These are phyloP conservation scores for Besnoitia besnoiti DNA, from an alignment of 169 alveolate genomes.

Conservation along the genomic window DNA sequence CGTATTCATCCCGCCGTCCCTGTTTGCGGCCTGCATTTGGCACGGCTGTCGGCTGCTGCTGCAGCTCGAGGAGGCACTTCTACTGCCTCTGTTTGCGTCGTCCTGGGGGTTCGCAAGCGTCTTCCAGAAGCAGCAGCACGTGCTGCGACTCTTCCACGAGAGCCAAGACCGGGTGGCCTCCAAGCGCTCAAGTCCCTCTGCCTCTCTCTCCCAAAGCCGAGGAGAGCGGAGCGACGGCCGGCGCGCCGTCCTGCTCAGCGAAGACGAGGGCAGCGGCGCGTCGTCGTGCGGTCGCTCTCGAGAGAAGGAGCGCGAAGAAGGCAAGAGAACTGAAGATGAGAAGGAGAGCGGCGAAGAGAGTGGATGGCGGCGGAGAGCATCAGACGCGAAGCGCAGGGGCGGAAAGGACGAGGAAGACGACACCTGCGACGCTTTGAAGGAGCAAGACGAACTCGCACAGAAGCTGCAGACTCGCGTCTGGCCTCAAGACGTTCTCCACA, in stretches of 20 bases:
- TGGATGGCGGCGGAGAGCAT: no score
- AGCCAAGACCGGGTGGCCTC: not conserved
- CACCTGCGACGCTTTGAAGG: not conserved
- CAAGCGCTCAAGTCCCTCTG: no score
- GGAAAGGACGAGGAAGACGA: not conserved
- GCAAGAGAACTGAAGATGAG: not conserved
- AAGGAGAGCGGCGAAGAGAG: not conserved
- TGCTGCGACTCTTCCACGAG: conserved; percentile 38
- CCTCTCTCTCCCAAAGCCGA: not conserved
- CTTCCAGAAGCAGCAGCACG: conserved; percentile 48
- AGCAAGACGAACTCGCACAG: not conserved
- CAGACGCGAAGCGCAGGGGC: not conserved
- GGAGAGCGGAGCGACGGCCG: not conserved
- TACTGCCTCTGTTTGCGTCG: conserved; percentile 33
- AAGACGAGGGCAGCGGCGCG: conserved; percentile 1
- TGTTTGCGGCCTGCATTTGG: conserved; percentile 60
- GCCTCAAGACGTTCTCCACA: conserved; percentile 23
- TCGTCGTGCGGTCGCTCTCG: no score
- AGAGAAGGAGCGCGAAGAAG: no score
- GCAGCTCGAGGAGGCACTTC: conserved; percentile 28
- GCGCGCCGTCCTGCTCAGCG: not conserved
- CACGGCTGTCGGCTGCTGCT: conserved; percentile 57
- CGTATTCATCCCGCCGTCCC: conserved; percentile 45
- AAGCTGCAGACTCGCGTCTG: conserved; percentile 22
- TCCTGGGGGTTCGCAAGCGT: conserved; percentile 48